Evolutionary conservation across 352 stramenopile genomes (phyloP).

Genomic region (Peronospora destructor): DNA sequence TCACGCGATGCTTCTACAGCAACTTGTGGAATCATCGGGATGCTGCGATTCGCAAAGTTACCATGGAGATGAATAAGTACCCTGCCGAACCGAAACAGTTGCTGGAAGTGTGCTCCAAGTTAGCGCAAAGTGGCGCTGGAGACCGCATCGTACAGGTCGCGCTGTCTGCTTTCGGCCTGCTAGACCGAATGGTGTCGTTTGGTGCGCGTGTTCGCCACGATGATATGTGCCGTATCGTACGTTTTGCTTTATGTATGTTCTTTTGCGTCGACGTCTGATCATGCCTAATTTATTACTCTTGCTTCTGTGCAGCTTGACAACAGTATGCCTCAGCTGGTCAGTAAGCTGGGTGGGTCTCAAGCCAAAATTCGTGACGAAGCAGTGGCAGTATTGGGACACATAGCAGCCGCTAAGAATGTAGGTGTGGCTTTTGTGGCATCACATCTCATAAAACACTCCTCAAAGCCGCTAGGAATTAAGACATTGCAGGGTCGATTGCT

Average conservation of each 20-base stretch:
- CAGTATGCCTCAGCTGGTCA: slow-evolving; percentile 69
- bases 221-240: slow-evolving; percentile 65
- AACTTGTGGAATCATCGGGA: slow-evolving; percentile 85
- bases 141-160: slow-evolving; percentile 73
- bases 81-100: slow-evolving; percentile 39
- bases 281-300: slow-evolving; percentile 4
- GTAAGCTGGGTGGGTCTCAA: slow-evolving; percentile 68
- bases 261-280: neutral
- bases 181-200: slow-evolving; percentile 55
- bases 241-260: slow-evolving; percentile 8
- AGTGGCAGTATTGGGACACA: slow-evolving; percentile 27
- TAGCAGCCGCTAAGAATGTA: slow-evolving; percentile 59
- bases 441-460: slow-evolving; percentile 61
- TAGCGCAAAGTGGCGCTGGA: slow-evolving; percentile 64
- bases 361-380: slow-evolving; percentile 71
- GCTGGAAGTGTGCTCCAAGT: slow-evolving; percentile 51
- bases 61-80: slow-evolving; percentile 61
- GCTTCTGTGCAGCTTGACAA: slow-evolving; percentile 47
- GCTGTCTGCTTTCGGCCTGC: slow-evolving; percentile 59
- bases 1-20: slow-evolving; percentile 80
- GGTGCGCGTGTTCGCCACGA: slow-evolving; percentile 39
- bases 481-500: slow-evolving; percentile 57
- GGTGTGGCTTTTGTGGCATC: slow-evolving; percentile 54
- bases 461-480: slow-evolving; percentile 71
- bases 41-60: slow-evolving; percentile 78